These are phyloP conservation scores for Pythium scleroteichum DNA, from an alignment of 352 stramenopile genomes.

Conservation along the genomic window DNA sequence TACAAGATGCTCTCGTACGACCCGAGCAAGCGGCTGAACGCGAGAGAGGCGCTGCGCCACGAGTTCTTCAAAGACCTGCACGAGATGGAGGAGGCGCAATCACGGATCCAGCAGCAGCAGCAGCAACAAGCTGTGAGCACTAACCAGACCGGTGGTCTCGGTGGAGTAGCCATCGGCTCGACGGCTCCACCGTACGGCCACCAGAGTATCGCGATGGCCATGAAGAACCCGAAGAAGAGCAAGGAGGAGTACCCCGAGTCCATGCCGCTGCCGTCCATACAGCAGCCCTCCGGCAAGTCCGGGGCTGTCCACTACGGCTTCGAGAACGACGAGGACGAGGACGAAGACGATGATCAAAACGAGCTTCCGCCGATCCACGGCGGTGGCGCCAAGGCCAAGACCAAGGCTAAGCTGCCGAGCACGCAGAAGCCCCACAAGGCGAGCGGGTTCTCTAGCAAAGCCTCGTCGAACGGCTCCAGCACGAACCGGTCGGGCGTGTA, in stretches of 20 bases:
- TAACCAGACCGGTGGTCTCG: neutral
- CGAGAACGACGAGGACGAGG: slow-evolving; percentile 31
- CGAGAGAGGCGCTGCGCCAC: slow-evolving; percentile 87
- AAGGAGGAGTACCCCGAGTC: slow-evolving; percentile 57
- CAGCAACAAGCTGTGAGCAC: neutral
- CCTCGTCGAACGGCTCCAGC: slow-evolving; percentile 10
- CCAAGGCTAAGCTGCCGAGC: slow-evolving; percentile 9
- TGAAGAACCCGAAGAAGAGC: slow-evolving; percentile 39
- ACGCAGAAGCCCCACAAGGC: slow-evolving; percentile 15
- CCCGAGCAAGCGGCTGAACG: slow-evolving; percentile 87
- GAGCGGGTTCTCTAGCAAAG: neutral
- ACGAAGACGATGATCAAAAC: slow-evolving; percentile 41
- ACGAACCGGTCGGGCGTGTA: slow-evolving; percentile 26
- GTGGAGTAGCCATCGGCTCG: neutral
- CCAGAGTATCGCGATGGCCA: slow-evolving; percentile 35
- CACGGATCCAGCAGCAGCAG: slow-evolving; percentile 38
- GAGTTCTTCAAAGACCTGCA: slow-evolving; percentile 89
- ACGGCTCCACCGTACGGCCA: slow-evolving; percentile 22
- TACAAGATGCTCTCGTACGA: slow-evolving; percentile 90
- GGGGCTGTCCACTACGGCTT: slow-evolving; percentile 23
- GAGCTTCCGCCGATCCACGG: slow-evolving; percentile 57
- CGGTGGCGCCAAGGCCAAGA: slow-evolving; percentile 23
- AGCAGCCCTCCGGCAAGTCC: slow-evolving; percentile 20
- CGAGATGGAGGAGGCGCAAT: slow-evolving; percentile 72
- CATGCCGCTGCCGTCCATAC: slow-evolving; percentile 55